These are phyloP conservation scores for Boletellus ananiceps DNA, from an alignment of 768 basidiomycete genomes.

Conservation along the genomic window DNA sequence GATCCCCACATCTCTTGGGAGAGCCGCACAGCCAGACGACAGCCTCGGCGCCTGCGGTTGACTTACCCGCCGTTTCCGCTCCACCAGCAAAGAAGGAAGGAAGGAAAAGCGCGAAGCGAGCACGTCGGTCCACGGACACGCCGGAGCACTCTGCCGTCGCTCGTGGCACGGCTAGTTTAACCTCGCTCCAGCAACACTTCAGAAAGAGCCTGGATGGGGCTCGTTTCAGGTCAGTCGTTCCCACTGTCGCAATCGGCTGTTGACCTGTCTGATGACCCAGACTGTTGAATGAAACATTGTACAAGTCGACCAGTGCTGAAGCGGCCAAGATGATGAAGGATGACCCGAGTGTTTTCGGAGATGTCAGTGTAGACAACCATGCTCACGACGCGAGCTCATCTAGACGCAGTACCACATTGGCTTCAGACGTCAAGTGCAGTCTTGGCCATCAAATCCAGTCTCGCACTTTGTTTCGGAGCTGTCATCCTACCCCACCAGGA, in stretches of 20 bases:
- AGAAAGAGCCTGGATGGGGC: constrained; percentile 80
- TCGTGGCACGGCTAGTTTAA: constrained; percentile 39
- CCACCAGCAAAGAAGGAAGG: constrained; percentile 15
- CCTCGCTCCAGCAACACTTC: constrained; percentile 72
- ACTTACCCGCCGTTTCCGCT: constrained; percentile 2
- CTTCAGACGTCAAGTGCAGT: constrained; percentile 85
- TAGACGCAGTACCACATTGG: constrained; percentile 81
- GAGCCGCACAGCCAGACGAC: constrained; percentile 5
- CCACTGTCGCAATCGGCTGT: background rate
- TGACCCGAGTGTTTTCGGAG: constrained; percentile 76
- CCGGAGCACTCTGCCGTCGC: constrained; percentile 12
- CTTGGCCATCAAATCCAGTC: constrained; percentile 96
- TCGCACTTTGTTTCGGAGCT: constrained; percentile 68
- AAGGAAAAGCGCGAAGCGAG: constrained; percentile 18
- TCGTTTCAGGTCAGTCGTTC: constrained; percentile 62
- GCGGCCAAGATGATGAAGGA: constrained; percentile 80
- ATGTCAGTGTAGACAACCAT: constrained; percentile 46
- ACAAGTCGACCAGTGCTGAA: constrained; percentile 75
- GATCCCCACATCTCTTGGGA: background rate
- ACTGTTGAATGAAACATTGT: constrained; percentile 88
- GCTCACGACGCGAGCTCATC: constrained; percentile 10
- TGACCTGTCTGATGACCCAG: constrained; percentile 36
- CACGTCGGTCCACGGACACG: constrained; percentile 19
- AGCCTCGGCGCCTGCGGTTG: constrained; percentile 1
- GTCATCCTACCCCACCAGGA: constrained; percentile 56